Evolutionary conservation across 768 basidiomycete genomes (phyloP), one percentile per base, ranked within the genome.

Genomic region (Mycena olivaceomarginata): DNA sequence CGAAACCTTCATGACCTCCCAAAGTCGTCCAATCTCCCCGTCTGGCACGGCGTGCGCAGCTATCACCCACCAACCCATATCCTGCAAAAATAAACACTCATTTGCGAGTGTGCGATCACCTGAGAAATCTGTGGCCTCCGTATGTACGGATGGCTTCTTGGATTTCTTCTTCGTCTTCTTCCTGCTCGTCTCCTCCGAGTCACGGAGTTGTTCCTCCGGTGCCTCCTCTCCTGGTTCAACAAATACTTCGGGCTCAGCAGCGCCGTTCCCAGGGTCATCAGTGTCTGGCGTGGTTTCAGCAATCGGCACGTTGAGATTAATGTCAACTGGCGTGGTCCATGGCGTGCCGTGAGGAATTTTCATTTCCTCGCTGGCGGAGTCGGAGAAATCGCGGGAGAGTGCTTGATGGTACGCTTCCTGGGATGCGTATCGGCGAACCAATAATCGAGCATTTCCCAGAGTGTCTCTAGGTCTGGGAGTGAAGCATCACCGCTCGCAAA

Each of bases 31-130:
- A 7, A 72, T 72, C 18, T 72, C 71, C 8, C 71, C 63, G 15
- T 72, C 63, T 4, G 71, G 63, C 1, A 72, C 71, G 18, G 71
- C 71, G 25, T 72, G 71, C 22, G 71, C 71, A n/a, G 71, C 71
- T 43, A 72, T 72, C 0, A 64, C n/a, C 62, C 71, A 72, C 71
- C 71, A 72, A n/a, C 71, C 71, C 62, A 72, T 64, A 56, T 72
- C 70, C 46, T 71, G 70, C 70, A 71, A 51, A 72, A 72, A n/a
- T 8, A 72, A 16, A 39, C 16, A 11, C 13, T 67, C 67, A 41
- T 75, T 71, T 40, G 80, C 77, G 31, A 80, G 57, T 0, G 67
- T 56, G 9, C 67, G 56, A 72, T 80, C 77, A 6, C 77, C 77
- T 6, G 51, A 51, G 51, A 78, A 78, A 53, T 63, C 73, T 3